These are phyloP conservation scores for Ophiocordyceps camponoti-leonardi DNA, from an alignment of 2,329 filamentous ascomycete species.

Conservation along the genomic window DNA sequence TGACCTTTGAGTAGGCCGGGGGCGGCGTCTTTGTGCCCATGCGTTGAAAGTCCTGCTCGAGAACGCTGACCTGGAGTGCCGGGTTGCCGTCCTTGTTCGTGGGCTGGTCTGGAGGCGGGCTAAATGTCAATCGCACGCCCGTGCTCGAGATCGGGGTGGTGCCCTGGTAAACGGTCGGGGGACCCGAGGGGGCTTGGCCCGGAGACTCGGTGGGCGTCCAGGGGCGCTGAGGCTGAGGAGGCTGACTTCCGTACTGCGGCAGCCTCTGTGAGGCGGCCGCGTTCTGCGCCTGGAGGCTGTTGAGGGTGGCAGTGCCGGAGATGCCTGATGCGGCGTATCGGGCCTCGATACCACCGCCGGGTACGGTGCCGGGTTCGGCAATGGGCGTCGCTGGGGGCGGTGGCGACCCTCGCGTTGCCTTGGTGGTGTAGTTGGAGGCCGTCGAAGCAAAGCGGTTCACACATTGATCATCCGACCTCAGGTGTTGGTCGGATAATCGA, in stretches of 20 bases:
- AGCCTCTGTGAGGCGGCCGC: conserved; percentile 67
- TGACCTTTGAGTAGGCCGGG: conserved; percentile 83
- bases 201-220: conserved; percentile 94
- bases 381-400: conserved; percentile 88
- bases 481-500: conserved; percentile 5
- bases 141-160: conserved; percentile 46
- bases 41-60: conserved; percentile 75
- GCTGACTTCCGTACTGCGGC: conserved; percentile 50
- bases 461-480: conserved; percentile 22
- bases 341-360: conserved; percentile 71
- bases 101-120: conserved; percentile 23
- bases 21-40: conserved; percentile 73
- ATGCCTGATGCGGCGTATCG: conserved; percentile 85
- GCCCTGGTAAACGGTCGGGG: conserved; percentile 83
- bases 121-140: conserved; percentile 24
- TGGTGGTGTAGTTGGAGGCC: conserved; percentile 83
- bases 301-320: conserved; percentile 68
- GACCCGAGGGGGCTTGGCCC: conserved; percentile 72
- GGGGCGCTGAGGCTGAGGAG: conserved; percentile 34
- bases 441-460: conserved; percentile 58
- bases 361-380: conserved; percentile 51
- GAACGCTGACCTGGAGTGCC: conserved; percentile 44
- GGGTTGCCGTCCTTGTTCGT: conserved; percentile 13
- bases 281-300: conserved; percentile 51
- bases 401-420: conserved; percentile 80